Evolutionary conservation across 2,329 filamentous ascomycete species (phyloP).

Genomic region (Lizonia empirigonia): DNA sequence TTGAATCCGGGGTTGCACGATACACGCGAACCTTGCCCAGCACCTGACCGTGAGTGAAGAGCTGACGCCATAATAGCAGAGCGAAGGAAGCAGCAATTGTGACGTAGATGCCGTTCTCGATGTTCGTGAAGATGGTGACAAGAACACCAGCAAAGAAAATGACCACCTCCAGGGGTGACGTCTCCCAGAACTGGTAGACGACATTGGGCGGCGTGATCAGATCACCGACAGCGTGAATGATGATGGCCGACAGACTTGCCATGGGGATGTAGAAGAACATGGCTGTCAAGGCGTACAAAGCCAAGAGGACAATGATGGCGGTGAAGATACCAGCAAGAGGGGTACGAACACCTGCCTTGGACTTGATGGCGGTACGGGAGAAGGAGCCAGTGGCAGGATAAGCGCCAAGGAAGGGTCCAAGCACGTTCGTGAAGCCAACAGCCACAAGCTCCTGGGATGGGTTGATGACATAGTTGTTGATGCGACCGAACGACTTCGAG

Average conservation of each 20-base stretch:
- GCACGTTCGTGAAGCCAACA: conserved; percentile 86
- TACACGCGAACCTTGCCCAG: conserved; percentile 78
- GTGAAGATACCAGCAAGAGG: conserved; percentile 91
- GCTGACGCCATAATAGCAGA: conserved; percentile 79
- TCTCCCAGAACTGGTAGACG: conserved; percentile 93
- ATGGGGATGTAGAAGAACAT: conserved; percentile 96
- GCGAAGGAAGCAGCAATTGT: conserved; percentile 79
- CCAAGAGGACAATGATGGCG: conserved; percentile 80
- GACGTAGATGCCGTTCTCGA: conserved; percentile 91
- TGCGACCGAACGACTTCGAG: conserved; percentile 91
- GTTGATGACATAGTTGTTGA: conserved; percentile 98
- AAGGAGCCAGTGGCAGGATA: conserved; percentile 96
- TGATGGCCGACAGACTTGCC: conserved; percentile 81
- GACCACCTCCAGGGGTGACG: conserved; percentile 85
- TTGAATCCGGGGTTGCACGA: conserved; percentile 79
- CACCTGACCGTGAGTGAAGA: conserved; percentile 82
- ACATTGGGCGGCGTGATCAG: conserved; percentile 90
- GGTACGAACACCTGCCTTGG: conserved; percentile 92
- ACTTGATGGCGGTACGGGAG: conserved; percentile 95
- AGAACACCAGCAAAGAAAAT: conserved; percentile 91
- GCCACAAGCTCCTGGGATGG: conserved; percentile 95
- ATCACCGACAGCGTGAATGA: conserved; percentile 94
- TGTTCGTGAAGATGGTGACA: conserved; percentile 83
- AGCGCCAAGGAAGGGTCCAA: conserved; percentile 87
- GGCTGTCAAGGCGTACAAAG: conserved; percentile 85